These are phyloP conservation scores for Rhodotorula mucilaginosa DNA, from an alignment of 1,284 basidiomycete genomes.

Conservation along the genomic window DNA sequence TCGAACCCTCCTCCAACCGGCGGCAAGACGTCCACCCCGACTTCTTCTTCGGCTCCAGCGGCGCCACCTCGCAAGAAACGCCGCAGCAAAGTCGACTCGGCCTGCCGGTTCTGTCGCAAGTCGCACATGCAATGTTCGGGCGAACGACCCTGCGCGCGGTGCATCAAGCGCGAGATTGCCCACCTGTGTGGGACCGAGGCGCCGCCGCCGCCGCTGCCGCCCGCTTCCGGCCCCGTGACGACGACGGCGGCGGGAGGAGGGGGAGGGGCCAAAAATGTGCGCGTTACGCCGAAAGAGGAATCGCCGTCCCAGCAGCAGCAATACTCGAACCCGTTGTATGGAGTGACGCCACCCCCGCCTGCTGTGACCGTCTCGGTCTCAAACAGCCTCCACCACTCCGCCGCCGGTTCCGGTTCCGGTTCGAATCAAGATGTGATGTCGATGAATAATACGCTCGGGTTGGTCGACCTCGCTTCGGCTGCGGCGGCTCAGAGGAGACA, in stretches of 20 bases:
- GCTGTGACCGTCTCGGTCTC: neutral
- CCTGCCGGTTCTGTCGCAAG: conserved; percentile 51
- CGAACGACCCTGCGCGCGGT: conserved; percentile 49
- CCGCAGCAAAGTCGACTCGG: conserved; percentile 41
- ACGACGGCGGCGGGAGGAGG: neutral
- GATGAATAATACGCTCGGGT: conserved; percentile 27
- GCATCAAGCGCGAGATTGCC: conserved; percentile 53
- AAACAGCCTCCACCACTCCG: too few relatives aligned
- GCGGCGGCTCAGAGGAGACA: too few relatives aligned
- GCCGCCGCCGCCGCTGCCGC: conserved; percentile 26
- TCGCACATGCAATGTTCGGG: conserved; percentile 52
- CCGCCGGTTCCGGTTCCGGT: neutral
- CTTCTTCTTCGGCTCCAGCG: neutral
- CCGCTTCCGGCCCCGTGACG: neutral
- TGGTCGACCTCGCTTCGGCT: neutral
- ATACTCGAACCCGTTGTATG: too few relatives aligned
- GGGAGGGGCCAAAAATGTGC: neutral
- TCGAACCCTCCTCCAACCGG: neutral
- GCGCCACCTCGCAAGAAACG: conserved; percentile 32
- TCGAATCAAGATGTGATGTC: neutral
- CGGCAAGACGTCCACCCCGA: neutral
- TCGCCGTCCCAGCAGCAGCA: neutral
- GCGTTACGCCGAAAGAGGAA: neutral
- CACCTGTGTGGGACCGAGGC: conserved; percentile 47
- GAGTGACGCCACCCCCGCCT: too few relatives aligned